A percentile compares a stretch with the other conserved stretches of the same genome.
These are phyloP conservation scores for Laburnicola sp. DNA, from an alignment of 2,329 filamentous ascomycete genomes.

Conservation along the genomic window DNA sequence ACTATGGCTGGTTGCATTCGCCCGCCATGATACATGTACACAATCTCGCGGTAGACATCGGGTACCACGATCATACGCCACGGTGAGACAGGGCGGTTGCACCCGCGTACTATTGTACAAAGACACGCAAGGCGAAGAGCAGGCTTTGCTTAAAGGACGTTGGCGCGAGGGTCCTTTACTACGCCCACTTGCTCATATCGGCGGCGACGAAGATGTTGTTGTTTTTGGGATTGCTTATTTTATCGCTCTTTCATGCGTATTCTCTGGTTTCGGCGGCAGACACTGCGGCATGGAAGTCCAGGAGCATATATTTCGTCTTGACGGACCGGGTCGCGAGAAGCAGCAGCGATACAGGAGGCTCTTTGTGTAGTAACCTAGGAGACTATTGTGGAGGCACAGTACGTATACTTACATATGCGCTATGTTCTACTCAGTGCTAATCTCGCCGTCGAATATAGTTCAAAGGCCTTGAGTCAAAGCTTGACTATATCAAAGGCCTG, in stretches of 20 bases:
- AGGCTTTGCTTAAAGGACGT: not conserved
- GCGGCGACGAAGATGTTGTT: conserved; percentile 14
- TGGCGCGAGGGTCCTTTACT: not conserved
- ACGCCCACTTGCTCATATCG: not conserved
- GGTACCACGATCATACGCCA: too few species aligned
- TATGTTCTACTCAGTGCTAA: not conserved
- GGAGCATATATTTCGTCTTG: conserved; percentile 43
- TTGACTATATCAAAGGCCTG: conserved; percentile 57
- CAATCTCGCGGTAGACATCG: not conserved
- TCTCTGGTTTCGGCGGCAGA: conserved; percentile 33
- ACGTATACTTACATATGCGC: not conserved
- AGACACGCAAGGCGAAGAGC: not conserved
- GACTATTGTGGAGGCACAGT: conserved; percentile 55
- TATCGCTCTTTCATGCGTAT: conserved; percentile 21
- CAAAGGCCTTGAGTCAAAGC: conserved; percentile 51
- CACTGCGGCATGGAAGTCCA: conserved; percentile 41
- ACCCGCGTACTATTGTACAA: conserved; percentile 1
- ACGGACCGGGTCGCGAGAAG: conserved; percentile 43
- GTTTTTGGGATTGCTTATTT: conserved; percentile 14
- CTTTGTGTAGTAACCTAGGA: conserved; percentile 34
- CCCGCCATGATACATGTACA: not conserved
- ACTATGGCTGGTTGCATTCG: not conserved
- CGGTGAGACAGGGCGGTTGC: too few species aligned
- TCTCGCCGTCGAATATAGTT: conserved; percentile 28
- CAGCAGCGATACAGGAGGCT: conserved; percentile 38